These are phyloP conservation scores for Rhodotorula sp. DNA, from an alignment of 1,284 basidiomycete species.

Conservation along the genomic window DNA sequence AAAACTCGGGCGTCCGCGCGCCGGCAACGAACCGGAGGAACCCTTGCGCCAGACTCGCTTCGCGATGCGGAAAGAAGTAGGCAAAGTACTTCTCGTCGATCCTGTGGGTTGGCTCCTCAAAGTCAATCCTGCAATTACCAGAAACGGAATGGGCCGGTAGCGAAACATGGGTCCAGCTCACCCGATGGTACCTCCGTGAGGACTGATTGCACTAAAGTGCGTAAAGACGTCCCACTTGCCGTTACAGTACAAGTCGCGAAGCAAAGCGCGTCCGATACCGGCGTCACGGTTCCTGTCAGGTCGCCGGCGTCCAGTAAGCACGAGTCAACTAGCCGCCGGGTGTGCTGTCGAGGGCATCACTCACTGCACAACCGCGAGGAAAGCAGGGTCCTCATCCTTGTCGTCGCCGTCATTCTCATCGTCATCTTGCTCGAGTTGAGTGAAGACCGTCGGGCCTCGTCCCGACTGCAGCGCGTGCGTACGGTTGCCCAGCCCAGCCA, in stretches of 20 bases:
- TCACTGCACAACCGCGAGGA: constrained; percentile 30
- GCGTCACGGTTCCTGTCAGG: constrained; percentile 60
- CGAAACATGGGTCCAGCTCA: constrained; percentile 49
- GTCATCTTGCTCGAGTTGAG: not conserved
- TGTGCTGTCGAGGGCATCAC: not conserved
- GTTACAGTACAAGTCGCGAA: constrained; percentile 83
- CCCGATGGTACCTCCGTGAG: constrained; percentile 81
- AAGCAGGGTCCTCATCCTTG: constrained; percentile 1
- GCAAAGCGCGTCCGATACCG: constrained; percentile 74
- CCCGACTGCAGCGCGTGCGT: not conserved
- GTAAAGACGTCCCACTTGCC: constrained; percentile 78
- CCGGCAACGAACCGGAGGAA: constrained; percentile 80
- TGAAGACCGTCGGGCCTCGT: constrained; percentile 1
- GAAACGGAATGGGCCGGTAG: too few species aligned
- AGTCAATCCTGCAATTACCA: too few species aligned
- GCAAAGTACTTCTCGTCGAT: constrained; percentile 82
- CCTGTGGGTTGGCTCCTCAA: too few species aligned
- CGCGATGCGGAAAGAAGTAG: constrained; percentile 77
- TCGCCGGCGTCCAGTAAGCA: not conserved
- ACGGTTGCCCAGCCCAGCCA: not conserved
- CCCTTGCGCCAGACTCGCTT: constrained; percentile 69
- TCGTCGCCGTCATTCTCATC: not conserved
- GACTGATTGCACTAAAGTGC: constrained; percentile 74
- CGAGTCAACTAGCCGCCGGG: not conserved
- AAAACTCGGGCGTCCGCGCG: constrained; percentile 75